Percentiles rank a stretch among this genome's conserved stretches.
Evolutionary conservation across 371 early-diverging fungal genomes (phyloP).

Genomic region (Mucor circinelloides): DNA sequence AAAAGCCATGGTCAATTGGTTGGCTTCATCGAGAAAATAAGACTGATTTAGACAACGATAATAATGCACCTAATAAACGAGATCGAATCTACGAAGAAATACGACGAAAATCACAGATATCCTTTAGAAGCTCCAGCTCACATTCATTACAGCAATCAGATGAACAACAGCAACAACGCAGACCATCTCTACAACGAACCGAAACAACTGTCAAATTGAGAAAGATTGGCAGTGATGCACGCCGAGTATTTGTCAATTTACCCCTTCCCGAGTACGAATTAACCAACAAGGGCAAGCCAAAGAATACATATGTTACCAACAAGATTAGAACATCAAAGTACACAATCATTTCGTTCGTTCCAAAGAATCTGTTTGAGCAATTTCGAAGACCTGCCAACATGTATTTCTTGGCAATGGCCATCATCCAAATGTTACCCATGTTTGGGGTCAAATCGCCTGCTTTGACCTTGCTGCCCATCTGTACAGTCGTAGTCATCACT

Average conservation of each 20-base stretch:
- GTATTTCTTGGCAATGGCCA: conserved; percentile 94
- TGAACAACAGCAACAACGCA: neutral
- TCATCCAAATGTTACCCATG: conserved; percentile 83
- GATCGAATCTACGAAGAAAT: conserved; percentile 6
- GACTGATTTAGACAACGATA: neutral
- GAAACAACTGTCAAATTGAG: conserved; percentile 37
- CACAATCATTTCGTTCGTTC: conserved; percentile 89
- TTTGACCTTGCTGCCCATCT: conserved; percentile 88
- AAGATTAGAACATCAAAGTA: conserved; percentile 91
- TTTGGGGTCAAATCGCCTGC: conserved; percentile 75
- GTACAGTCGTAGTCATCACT: conserved; percentile 84
- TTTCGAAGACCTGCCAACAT: conserved; percentile 95
- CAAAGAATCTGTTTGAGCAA: conserved; percentile 97
- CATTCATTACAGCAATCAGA: neutral
- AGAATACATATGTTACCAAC: conserved; percentile 58
- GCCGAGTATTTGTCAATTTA: conserved; percentile 71
- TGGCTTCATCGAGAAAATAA: neutral
- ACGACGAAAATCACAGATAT: neutral
- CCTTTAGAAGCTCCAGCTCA: neutral
- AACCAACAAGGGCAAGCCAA: conserved; percentile 54
- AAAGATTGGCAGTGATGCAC: conserved; percentile 36
- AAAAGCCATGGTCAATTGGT: neutral
- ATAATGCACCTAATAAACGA: neutral
- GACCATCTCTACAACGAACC: conserved; percentile 7
- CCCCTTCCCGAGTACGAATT: conserved; percentile 60